These are phyloP conservation scores for Annulohypoxylon truncatum DNA, from an alignment of 2,329 filamentous ascomycete genomes.

Conservation along the genomic window DNA sequence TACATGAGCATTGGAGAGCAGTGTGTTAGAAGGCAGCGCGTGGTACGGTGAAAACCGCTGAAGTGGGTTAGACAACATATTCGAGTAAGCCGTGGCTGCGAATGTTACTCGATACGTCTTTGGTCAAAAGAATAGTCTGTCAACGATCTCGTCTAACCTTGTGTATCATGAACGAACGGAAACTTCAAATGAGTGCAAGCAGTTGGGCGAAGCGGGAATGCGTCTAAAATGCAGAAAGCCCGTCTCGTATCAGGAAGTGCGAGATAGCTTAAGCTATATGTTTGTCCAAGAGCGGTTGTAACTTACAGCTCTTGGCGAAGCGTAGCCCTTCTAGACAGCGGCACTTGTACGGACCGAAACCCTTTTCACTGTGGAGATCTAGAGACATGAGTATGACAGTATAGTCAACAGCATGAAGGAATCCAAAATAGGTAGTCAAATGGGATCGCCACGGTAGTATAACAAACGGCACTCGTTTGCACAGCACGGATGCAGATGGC, in stretches of 20 bases:
- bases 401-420: constrained; percentile 54
- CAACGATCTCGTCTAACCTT: constrained; percentile 40
- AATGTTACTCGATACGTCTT: constrained; percentile 26
- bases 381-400: constrained; percentile 55
- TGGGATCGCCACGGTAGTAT: constrained; percentile 54
- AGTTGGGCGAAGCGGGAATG: constrained; percentile 57
- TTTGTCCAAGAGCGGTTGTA: constrained; percentile 50
- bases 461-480: constrained; percentile 53
- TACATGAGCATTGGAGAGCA: constrained; percentile 67
- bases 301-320: constrained; percentile 51
- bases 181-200: constrained; percentile 57
- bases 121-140: constrained; percentile 29
- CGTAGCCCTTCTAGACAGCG: constrained; percentile 50
- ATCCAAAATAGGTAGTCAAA: constrained; percentile 53
- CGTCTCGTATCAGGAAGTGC: constrained; percentile 45
- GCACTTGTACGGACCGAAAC: constrained; percentile 56
- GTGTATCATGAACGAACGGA: constrained; percentile 38
- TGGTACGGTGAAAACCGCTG: constrained; percentile 73
- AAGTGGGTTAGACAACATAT: constrained; percentile 73
- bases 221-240: constrained; percentile 46
- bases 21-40: constrained; percentile 65
- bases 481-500: constrained; percentile 51
- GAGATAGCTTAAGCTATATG: constrained; percentile 50
- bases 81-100: constrained; percentile 48
- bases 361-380: constrained; percentile 52